A percentile compares a stretch with the other conserved stretches of the same genome.
These are phyloP conservation scores for Nitzschia sp. DNA, from an alignment of 108 stramenopile species.

Conservation along the genomic window DNA sequence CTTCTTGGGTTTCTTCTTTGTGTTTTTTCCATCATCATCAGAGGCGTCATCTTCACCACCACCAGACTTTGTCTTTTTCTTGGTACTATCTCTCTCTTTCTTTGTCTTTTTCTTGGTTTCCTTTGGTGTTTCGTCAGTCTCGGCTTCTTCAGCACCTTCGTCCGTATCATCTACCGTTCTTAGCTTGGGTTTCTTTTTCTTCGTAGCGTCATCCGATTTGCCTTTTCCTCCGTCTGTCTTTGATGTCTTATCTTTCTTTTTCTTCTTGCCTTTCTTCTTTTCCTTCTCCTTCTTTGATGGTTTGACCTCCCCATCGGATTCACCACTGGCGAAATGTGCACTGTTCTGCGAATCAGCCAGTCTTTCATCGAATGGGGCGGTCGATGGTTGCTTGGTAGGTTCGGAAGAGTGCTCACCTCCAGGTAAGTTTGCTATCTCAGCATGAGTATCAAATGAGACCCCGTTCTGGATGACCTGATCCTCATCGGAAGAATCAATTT, in stretches of 20 bases:
- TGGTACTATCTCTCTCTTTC: neutral
- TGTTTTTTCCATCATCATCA: neutral
- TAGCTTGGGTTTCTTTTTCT: neutral
- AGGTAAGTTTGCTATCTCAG: neutral
- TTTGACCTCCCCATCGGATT: conserved; percentile 2
- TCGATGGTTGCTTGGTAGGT: neutral
- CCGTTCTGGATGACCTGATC: neutral
- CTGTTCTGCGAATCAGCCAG: neutral
- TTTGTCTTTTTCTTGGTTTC: neutral
- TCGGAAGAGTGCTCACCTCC: neutral
- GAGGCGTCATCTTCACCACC: neutral
- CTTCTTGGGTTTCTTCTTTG: conserved; percentile 1
- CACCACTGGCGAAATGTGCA: neutral
- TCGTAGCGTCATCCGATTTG: neutral
- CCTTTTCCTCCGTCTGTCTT: conserved; percentile 4
- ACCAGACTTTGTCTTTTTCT: neutral
- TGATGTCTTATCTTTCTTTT: neutral
- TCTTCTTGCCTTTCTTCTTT: conserved; percentile 8
- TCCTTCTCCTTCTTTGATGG: neutral
- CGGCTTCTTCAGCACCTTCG: neutral
- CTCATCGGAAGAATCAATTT: neutral
- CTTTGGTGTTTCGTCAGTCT: neutral
- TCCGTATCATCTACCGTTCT: neutral
- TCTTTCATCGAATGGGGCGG: conserved; percentile 1
- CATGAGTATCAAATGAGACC: neutral